Evolutionary conservation across 2,329 filamentous ascomycete genomes (phyloP), one percentile per base, ranked within the genome.

Genomic region (Botryotinia globosa): DNA sequence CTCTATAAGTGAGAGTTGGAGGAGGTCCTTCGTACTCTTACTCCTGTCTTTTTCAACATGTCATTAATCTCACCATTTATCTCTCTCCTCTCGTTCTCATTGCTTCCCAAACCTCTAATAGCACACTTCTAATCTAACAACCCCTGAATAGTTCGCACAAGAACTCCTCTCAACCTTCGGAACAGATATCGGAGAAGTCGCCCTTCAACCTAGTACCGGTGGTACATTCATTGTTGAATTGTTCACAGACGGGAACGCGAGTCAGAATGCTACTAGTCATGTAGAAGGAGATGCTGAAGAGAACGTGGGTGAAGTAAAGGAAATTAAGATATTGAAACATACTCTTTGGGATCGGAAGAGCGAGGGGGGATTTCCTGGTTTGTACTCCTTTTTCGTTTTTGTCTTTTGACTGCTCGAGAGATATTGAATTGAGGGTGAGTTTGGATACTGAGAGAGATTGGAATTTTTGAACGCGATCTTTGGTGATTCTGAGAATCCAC

Each of bases 81-180:
- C 20, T 48, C 20, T n/a, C 7, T 5, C 14, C 25, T 29, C 51
- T 56, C 51, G 6, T 29, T 56, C n/a, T 56, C 29, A 18, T 29
- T 29, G 14, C 51, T 8, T 8, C 12, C n/a, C 14, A 56, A 56
- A 56, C 51, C n/a, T 56, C 7, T 56, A 9, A 7, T 18, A 29
- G 9, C n/a, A 56, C 14, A 16, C 44, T 20, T 37, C 34, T 25
- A 25, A 54, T 29, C 64, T 66, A 66, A 66, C 32, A 22, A 29
- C 9, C 32, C 34, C 10, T 8, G 12, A 42, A 48, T 22, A 97
- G 93, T 98, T 92, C 82, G 95, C 91, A 66, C 96, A 98, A 86
- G 96, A 98, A 82, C 90, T 99, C 62, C 89, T 99, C 54, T 97
- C 94, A 1, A 99, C 95, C 0, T 99, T 99, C 84, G 89, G 89